Conservation (phyloP, 2,329 filamentous ascomycete genomes). For the Pezicula carpinea region DNA sequence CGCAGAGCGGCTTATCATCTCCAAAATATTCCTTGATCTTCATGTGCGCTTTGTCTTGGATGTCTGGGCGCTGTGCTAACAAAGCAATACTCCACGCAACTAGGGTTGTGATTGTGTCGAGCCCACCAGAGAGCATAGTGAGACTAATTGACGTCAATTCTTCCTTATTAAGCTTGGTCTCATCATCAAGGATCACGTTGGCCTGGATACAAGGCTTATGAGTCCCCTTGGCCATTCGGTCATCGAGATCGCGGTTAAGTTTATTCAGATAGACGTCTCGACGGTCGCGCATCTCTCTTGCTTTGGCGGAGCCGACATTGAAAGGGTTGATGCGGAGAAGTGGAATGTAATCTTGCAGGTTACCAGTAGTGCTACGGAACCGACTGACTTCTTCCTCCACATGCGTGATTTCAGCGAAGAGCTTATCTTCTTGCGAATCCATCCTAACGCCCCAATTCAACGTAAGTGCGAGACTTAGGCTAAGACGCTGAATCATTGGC, state of each 20-base stretch:
- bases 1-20: slow-evolving; percentile 50
- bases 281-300: slow-evolving; percentile 53
- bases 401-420: slow-evolving; percentile 60
- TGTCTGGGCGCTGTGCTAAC: slow-evolving; percentile 53
- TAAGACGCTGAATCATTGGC: slow-evolving; percentile 63
- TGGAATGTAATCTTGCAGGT: slow-evolving; percentile 58
- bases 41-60: slow-evolving; percentile 54
- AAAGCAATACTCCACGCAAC: slow-evolving; percentile 62
- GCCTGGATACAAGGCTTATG: slow-evolving; percentile 63
- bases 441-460: slow-evolving; percentile 64
- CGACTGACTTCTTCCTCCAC: slow-evolving; percentile 57
- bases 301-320: slow-evolving; percentile 51
- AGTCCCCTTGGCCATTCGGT: slow-evolving; percentile 54
- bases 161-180: slow-evolving; percentile 55
- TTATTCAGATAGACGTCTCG: slow-evolving; percentile 55
- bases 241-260: slow-evolving; percentile 54
- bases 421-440: slow-evolving; percentile 49
- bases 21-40: slow-evolving; percentile 53
- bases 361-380: slow-evolving; percentile 56
- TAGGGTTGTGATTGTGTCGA: slow-evolving; percentile 63
- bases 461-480: slow-evolving; percentile 56
- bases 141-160: slow-evolving; percentile 62
- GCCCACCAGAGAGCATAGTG: slow-evolving; percentile 63
- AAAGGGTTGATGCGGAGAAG: slow-evolving; percentile 57
- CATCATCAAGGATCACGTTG: slow-evolving; percentile 60